Conservation (phyloP, 495 filamentous ascomycete genomes). For the Hypoxylon cercidicola region DNA sequence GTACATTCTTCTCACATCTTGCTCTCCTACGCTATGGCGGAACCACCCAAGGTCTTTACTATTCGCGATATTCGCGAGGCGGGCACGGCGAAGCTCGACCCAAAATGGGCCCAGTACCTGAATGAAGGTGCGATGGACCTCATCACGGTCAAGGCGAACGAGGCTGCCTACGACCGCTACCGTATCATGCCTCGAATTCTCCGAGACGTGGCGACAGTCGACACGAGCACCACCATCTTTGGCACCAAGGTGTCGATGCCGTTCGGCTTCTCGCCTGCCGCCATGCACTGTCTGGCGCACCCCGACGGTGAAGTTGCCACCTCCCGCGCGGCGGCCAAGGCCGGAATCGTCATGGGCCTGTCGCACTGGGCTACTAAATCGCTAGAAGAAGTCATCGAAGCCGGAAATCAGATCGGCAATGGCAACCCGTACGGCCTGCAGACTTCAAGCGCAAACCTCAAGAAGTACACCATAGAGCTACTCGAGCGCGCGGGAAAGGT, state of each 20-base stretch:
- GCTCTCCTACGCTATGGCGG: background rate
- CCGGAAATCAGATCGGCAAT: constrained; percentile 32
- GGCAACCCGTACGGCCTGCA: no score
- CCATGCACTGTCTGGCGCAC: constrained; percentile 45
- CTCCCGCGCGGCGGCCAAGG: constrained; percentile 53
- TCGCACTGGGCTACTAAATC: constrained; percentile 63
- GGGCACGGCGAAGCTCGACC: background rate
- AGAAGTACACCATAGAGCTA: no score
- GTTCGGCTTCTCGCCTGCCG: constrained; percentile 42
- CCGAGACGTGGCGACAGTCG: constrained; percentile 60
- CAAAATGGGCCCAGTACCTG: constrained; percentile 38
- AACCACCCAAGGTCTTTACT: background rate
- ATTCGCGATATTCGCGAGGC: background rate
- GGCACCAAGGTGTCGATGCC: constrained; percentile 42
- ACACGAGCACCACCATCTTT: constrained; percentile 61
- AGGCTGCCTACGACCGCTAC: constrained; percentile 63
- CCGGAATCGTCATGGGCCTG: constrained; percentile 62
- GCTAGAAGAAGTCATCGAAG: constrained; percentile 61
- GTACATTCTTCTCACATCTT: background rate
- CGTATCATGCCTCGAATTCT: constrained; percentile 66
- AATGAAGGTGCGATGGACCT: constrained; percentile 43
- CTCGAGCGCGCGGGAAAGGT: constrained; percentile 7
- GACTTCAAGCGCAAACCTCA: no score
- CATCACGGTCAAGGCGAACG: constrained; percentile 58
- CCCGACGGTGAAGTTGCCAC: constrained; percentile 62